These are phyloP conservation scores for Arthrobotrys conoides DNA, from an alignment of 2,329 filamentous ascomycete species.

Conservation along the genomic window DNA sequence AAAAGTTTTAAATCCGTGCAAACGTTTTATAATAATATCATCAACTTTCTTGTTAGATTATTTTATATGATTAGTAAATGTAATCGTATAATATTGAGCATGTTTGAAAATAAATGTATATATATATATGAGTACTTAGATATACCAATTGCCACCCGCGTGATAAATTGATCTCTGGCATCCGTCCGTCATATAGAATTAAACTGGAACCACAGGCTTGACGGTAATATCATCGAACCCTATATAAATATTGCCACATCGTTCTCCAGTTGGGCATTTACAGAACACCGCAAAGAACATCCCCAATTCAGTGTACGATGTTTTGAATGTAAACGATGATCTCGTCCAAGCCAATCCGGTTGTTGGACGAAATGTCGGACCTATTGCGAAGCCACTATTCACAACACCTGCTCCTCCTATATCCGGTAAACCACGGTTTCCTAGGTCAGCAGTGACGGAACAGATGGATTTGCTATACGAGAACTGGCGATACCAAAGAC, in stretches of 20 bases:
- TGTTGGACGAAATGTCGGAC: not conserved
- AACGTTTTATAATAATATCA: too few species aligned
- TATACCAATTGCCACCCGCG: too few species aligned
- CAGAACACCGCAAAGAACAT: not conserved
- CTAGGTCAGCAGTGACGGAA: not conserved
- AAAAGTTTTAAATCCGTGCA: too few species aligned
- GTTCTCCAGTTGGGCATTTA: not conserved
- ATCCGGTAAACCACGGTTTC: not conserved
- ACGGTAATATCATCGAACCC: conserved; percentile 32
- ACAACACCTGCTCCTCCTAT: not conserved
- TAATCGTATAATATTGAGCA: too few species aligned
- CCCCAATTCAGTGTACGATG: not conserved
- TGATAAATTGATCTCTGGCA: too few species aligned
- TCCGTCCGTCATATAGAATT: not conserved
- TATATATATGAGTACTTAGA: too few species aligned
- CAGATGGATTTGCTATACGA: not conserved
- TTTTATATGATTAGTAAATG: too few species aligned
- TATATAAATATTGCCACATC: not conserved
- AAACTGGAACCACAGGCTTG: not conserved
- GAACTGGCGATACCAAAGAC: conserved; percentile 29
- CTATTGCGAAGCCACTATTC: not conserved
- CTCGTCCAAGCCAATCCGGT: conserved; percentile 13
- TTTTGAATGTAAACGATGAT: conserved; percentile 6
- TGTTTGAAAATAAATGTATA: not conserved
- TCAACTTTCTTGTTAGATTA: too few species aligned